Base-by-base conservation (phyloP, 1,284 basidiomycete genomes). In the Grifola frondosa region DNA sequence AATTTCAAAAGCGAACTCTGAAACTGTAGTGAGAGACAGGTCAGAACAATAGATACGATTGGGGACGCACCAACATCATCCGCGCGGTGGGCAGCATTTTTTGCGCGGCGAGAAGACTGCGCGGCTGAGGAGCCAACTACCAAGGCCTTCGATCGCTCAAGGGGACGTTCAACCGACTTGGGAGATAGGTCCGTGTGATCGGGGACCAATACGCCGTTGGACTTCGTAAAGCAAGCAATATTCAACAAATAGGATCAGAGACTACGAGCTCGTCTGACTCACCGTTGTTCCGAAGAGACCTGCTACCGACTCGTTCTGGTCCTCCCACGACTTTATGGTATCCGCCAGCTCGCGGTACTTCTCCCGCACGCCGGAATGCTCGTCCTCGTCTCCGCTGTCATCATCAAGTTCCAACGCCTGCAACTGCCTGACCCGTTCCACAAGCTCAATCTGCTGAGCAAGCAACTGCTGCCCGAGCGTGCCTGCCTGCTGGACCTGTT, bases 1-100 rank as follows among this genome's bases (percentile, higher is more conserved):
- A 45, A 97, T 97, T 70, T 97, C 93, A 55, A 95, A 93, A 23
- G 93, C 94, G 58, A 97, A 96, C 72, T 96, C 94, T 90, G 55
- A 21, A 24, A 47, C 42, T 45, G 45, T 44, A 53, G 47, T 49
- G 20, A 39, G 35, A 40, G 11, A 30, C 6, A 12, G 20, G 23
- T 12, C 16, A 3, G 8, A 13, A 11, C 6, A 5, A 23, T 23
- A n/a, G 26, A 41, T 42, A 40, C 20, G 16, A 30, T 15, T 13
- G 28, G 16, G 23, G 23, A 79, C 87, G 59, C 50, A 88, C 87
- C 87, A 55, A 89, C 87, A 60, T 91, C 87, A 61, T 90, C 84
- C 40, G 86, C 84, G 50, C 88, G 76, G 66, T 90, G 88, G 39
- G 86, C 87, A 22, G 88, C 88, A 59, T 91, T 91, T 72, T 89